Evolutionary conservation across 352 stramenopile species (phyloP).

Genomic region (Thalassiosira hispida): DNA sequence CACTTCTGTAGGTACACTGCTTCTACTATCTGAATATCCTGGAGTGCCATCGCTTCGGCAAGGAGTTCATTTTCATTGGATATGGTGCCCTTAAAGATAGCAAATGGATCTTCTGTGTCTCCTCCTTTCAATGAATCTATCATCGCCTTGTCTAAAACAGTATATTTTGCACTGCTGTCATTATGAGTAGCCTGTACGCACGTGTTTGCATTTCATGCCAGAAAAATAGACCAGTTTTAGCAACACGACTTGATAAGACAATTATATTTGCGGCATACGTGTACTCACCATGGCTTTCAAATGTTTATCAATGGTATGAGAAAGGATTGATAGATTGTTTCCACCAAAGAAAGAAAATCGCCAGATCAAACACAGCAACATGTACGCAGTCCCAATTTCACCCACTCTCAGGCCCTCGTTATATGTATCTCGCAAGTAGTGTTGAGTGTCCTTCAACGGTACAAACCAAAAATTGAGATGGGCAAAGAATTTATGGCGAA

Average conservation of each 20-base stretch:
- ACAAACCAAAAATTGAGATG: not conserved
- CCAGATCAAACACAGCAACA: not conserved
- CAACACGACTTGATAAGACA: not conserved
- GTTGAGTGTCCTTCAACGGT: not conserved
- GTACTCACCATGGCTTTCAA: not conserved
- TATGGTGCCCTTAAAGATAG: not conserved
- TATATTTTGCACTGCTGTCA: not conserved
- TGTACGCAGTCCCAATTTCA: not conserved
- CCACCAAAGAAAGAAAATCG: not conserved
- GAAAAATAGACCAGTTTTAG: not conserved
- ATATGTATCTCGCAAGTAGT: not conserved
- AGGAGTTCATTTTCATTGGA: conserved; percentile 2
- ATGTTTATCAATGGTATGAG: not conserved
- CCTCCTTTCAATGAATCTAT: not conserved
- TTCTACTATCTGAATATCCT: not conserved
- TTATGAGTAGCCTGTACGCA: too few species aligned
- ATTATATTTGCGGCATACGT: not conserved
- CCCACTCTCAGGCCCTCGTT: not conserved
- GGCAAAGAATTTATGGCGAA: not conserved
- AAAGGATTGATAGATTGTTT: not conserved
- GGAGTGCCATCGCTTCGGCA: not conserved
- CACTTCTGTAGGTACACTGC: not conserved
- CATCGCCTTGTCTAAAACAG: not conserved
- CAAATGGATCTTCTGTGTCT: not conserved
- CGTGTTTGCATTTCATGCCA: too few species aligned